Evolutionary conservation across 1,284 basidiomycete species (phyloP), one percentile per base, ranked within the genome.

Genomic region (Tilletia setariae): DNA sequence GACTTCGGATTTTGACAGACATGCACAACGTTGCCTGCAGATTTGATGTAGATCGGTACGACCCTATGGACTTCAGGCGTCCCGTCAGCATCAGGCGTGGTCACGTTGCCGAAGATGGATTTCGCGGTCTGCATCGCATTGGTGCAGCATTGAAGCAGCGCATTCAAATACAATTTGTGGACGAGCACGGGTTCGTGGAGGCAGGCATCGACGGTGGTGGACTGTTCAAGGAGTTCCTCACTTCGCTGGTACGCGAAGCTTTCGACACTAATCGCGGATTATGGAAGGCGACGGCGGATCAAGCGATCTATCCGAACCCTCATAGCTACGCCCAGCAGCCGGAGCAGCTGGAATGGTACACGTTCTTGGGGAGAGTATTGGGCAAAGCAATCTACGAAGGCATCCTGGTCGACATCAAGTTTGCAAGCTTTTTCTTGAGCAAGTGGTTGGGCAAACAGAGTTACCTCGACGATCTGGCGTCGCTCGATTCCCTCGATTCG

Each of bases 351-450:
- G 70, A 88, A 59, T 99, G 96, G 96, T 98, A 94, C 82, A 87
- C 89, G 1, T 98, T 98, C 83, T 89, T 98, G 70, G 95, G 96
- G 0, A 86, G 92, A 0, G 91, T 98, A 28, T 85, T 98, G 0
- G 95, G 94, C 11, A 98, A 98, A 82, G 95, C 95, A 0, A 86
- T 98, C 77, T 98, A 98, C 81, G 93, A 98, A 67, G 94, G 94
- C 1, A 98, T 98, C 64, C 86, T 99, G 7, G 89, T 96, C n/a
- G 93, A 98, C 76, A 91, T 95, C 3, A 91, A 91, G 0, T 98
- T 98, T 83, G 94, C 96, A 0, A 89, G 89, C 8, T 99, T 98
- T 85, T 98, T 98, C 87, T 86, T 95, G 44, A 89, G 90, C 15
- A 94, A 94, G 67, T 82, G 81, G 79, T 68, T 83, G 13, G 82